Evolutionary conservation across 1,284 basidiomycete genomes (phyloP), one percentile per base, ranked within the genome.

Genomic region (Apiotrichum brassicae): DNA sequence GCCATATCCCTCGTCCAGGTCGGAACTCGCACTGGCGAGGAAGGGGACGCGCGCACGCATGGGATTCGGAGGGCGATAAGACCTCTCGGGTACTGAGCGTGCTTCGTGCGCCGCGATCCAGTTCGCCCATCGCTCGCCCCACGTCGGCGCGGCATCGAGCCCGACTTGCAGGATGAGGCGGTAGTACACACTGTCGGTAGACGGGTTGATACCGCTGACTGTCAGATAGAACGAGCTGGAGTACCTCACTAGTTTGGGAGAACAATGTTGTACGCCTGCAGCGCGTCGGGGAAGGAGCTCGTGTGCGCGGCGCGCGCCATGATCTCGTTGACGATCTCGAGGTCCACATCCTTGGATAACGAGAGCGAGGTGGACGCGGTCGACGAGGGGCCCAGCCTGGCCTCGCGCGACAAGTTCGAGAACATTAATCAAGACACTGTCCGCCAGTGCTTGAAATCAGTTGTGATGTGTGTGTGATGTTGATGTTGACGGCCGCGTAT

Each of bases 161-260:
- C 69, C 68, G 5, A 73, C 58, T 53, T 71, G 70, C 28, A 73
- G 60, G 12, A 73, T 61, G 43, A 73, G 71, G 46, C 67, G 64
- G 55, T 72, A 73, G 54, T 71, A 70, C 9, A 51, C 48, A 18
- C 64, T 63, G 51, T 72, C 70, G 23, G 43, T 36, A 3, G 62
- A 58, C 2, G 60, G 60, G 0, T 59, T 58, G 4, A 72, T 57
- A 12, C 64, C 70, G 50, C 70, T 72, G 53, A 28, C 8, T 1
- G 49, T 57, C 36, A 57, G 56, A 22, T 45, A 72, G 57, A 2
- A 69, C 64, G 20, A 60, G 54, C 5, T 57, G 57, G 44, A 70
- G 70, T 1, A 65, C 61, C 26, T 61, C 50, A 38, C 63, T 63
- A 12, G 69, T 60, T 26, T 62, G 57, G 22, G 65, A 62, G 36